Conservation (phyloP, 1,139 yeast species). For the Wickerhamiella pararugosa region DNA sequence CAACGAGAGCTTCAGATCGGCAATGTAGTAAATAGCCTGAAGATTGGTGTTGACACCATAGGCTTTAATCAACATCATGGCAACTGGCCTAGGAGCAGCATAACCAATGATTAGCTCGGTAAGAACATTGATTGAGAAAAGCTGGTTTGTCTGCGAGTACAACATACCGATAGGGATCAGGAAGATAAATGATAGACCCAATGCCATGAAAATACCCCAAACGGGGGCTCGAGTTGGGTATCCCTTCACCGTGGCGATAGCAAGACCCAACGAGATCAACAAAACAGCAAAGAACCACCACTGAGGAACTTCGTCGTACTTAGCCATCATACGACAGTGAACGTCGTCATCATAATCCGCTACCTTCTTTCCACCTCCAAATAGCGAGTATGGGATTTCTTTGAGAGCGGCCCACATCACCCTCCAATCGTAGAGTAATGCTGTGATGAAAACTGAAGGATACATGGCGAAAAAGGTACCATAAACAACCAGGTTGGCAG, state of each 20-base stretch:
- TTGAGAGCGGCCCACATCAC: conserved; percentile 5
- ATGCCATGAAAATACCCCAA: conserved; percentile 42
- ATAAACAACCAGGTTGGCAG: conserved; percentile 39
- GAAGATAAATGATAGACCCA: conserved; percentile 40
- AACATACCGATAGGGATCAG: conserved; percentile 33
- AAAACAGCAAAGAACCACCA: conserved; percentile 40
- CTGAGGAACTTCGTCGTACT: conserved; percentile 46
- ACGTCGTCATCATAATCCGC: conserved; percentile 33
- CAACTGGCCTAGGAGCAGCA: conserved; percentile 46
- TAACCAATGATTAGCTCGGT: conserved; percentile 45
- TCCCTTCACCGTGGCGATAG: conserved; percentile 32
- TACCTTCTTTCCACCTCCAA: conserved; percentile 13
- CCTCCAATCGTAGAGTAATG: conserved; percentile 8
- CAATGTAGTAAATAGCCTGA: conserved; percentile 42
- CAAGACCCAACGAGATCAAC: conserved; percentile 33
- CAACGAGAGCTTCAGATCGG: conserved; percentile 43
- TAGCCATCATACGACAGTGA: conserved; percentile 40
- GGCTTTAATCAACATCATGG: conserved; percentile 34
- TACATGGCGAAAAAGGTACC: conserved; percentile 44
- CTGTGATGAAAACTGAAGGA: conserved; percentile 39
- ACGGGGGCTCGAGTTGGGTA: conserved; percentile 32
- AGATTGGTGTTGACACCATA: conserved; percentile 40
- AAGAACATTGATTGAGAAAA: conserved; percentile 40
- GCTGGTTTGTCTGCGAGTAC: conserved; percentile 37
- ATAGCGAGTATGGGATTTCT: conserved; percentile 1